A percentile compares a stretch with the other conserved stretches of the same genome.
phyloP scores from a whole-genome alignment of 768 basidiomycete genomes.

The Hericium coralloides region DNA sequence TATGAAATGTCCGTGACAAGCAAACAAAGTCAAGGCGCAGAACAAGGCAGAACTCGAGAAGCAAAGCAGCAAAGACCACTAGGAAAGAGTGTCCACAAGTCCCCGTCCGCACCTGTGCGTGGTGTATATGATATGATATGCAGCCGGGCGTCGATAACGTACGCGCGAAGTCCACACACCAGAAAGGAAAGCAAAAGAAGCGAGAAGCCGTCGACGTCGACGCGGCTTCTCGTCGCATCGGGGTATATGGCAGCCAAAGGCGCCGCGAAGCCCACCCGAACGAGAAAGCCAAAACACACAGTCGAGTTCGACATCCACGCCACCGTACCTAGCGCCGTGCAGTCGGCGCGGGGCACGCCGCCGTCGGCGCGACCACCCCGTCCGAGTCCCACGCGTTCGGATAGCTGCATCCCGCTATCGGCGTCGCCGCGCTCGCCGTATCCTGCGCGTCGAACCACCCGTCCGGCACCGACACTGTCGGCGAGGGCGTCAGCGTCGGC shows the following conservation, averaged over 20 bases:
- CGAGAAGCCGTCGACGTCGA: not conserved
- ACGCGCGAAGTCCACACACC: too few relatives aligned
- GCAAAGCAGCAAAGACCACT: too few relatives aligned
- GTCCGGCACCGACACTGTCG: conserved; percentile 28
- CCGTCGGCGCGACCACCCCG: conserved; percentile 12
- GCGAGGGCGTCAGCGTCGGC: conserved; percentile 39
- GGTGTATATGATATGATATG: too few relatives aligned
- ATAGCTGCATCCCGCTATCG: conserved; percentile 56
- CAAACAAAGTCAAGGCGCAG: too few relatives aligned
- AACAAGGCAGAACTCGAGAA: too few relatives aligned
- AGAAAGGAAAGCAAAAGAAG: too few relatives aligned
- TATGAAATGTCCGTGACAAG: too few relatives aligned
- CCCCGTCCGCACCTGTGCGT: too few relatives aligned
- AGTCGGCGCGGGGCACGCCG: conserved; percentile 3
- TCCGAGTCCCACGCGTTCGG: conserved; percentile 41
- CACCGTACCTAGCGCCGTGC: not conserved
- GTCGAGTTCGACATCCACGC: not conserved
- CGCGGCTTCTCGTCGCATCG: not conserved
- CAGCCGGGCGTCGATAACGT: too few relatives aligned
- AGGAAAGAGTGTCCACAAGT: too few relatives aligned
- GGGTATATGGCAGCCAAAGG: too few relatives aligned
- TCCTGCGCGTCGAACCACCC: conserved; percentile 55
- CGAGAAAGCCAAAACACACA: not conserved
- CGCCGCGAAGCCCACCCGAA: not conserved
- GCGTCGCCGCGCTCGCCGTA: conserved; percentile 43